Conservation (phyloP, 1,284 basidiomycete genomes). For the Puccinia horiana region DNA sequence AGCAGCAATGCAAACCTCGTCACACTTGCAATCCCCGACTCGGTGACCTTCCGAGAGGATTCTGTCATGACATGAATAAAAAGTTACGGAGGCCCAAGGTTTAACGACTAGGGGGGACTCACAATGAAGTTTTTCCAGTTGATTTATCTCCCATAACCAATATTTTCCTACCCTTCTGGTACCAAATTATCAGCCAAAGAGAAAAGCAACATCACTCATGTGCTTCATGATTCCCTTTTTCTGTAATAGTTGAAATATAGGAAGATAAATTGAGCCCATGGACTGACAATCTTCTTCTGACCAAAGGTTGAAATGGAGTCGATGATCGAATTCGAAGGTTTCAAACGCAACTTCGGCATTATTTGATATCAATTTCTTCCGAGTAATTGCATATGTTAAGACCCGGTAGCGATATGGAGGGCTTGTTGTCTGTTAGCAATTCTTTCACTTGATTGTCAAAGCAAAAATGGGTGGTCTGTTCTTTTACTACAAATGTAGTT, state of each 20-base stretch:
- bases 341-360: slow-evolving; percentile 10
- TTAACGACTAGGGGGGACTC: neutral
- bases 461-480: neutral
- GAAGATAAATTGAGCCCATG: neutral
- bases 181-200: neutral
- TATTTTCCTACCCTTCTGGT: neutral
- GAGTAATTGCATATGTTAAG: no score
- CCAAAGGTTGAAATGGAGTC: neutral
- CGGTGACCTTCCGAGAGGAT: neutral
- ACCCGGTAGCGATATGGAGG: neutral
- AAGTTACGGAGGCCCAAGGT: neutral
- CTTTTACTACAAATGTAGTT: no score
- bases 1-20: neutral
- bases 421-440: neutral
- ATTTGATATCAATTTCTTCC: neutral
- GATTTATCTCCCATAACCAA: slow-evolving; percentile 18
- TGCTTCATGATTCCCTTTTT: neutral
- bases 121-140: slow-evolving; percentile 13
- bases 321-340: slow-evolving; percentile 2
- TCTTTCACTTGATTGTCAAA: neutral
- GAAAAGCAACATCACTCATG: neutral
- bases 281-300: neutral
- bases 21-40: neutral
- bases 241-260: neutral
- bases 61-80: neutral